Percentiles rank a stretch among this genome's conserved stretches.
Conservation (phyloP, 192 early-diverging fungal genomes). For the Umbelopsis isabellina region DNA sequence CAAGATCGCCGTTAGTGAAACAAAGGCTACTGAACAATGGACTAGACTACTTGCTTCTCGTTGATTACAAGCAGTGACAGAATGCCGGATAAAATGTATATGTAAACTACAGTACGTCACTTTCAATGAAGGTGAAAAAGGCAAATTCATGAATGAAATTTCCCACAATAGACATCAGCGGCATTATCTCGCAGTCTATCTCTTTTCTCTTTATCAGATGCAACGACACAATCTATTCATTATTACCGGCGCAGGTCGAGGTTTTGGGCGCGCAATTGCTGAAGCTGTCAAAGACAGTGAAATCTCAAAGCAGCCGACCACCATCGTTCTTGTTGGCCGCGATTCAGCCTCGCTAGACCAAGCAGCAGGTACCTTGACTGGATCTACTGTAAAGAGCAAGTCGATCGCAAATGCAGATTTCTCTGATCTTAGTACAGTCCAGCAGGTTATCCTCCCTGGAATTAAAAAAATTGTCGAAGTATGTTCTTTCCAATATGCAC, state of each 20-base stretch:
- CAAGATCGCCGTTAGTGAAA: too few relatives aligned
- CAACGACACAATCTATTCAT: slow-evolving; percentile 30
- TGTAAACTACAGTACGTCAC: too few relatives aligned
- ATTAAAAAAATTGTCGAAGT: slow-evolving; percentile 18
- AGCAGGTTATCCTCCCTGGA: slow-evolving; percentile 17
- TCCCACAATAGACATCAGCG: too few relatives aligned
- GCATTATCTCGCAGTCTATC: too few relatives aligned
- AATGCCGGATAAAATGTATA: too few relatives aligned
- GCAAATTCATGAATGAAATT: too few relatives aligned
- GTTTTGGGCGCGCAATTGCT: slow-evolving; percentile 22
- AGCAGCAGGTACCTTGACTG: slow-evolving; percentile 22
- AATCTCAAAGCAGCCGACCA: slow-evolving; percentile 21
- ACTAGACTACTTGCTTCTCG: too few relatives aligned
- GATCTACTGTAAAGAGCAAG: slow-evolving; percentile 18
- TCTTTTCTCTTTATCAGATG: neutral
- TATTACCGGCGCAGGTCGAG: slow-evolving; percentile 29
- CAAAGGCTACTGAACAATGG: too few relatives aligned
- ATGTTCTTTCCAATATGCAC: too few relatives aligned
- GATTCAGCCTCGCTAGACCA: slow-evolving; percentile 34
- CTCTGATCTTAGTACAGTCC: slow-evolving; percentile 15
- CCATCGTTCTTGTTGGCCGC: slow-evolving; percentile 68
- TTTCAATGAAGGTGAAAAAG: too few relatives aligned
- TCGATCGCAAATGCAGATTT: slow-evolving; percentile 40
- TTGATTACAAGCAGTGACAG: too few relatives aligned
- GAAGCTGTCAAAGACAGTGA: slow-evolving; percentile 1